A percentile compares a stretch with the other conserved stretches of the same genome.
Evolutionary conservation across 768 basidiomycete genomes (phyloP).

Genomic region (Kwoniella shandongensis): DNA sequence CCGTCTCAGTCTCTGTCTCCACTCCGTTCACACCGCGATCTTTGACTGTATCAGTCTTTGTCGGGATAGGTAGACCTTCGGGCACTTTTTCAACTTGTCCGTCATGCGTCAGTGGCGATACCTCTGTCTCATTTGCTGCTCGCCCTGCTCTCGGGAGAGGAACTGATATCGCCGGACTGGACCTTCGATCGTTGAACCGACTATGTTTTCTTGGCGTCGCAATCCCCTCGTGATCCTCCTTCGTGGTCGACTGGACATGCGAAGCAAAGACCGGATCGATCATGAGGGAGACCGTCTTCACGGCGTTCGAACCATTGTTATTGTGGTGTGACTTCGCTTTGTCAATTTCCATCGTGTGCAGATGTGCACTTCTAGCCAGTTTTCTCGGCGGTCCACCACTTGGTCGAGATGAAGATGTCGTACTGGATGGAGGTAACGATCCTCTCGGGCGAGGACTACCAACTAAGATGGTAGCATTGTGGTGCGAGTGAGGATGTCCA

Average conservation of each 20-base stretch:
- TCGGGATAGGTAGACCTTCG: background rate
- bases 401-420: background rate
- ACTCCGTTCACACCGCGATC: too few relatives aligned
- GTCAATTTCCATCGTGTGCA: conserved; percentile 45
- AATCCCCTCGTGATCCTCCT: too few relatives aligned
- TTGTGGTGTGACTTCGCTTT: too few relatives aligned
- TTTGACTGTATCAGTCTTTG: background rate
- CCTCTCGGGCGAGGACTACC: conserved; percentile 13
- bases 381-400: conserved; percentile 9
- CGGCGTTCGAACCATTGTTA: too few relatives aligned
- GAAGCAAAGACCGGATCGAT: too few relatives aligned
- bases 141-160: background rate
- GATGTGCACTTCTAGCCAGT: conserved; percentile 45
- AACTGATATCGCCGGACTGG: too few relatives aligned
- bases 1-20: background rate
- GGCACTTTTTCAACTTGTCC: background rate
- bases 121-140: background rate
- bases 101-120: background rate
- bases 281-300: too few relatives aligned
- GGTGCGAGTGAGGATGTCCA: background rate
- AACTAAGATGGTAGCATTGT: background rate
- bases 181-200: too few relatives aligned
- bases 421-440: conserved; percentile 5
- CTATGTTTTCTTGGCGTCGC: too few relatives aligned
- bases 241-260: too few relatives aligned